Evolutionary conservation across 2,329 filamentous ascomycete genomes (phyloP).

Genomic region (Pseudodiploospora longispora): DNA sequence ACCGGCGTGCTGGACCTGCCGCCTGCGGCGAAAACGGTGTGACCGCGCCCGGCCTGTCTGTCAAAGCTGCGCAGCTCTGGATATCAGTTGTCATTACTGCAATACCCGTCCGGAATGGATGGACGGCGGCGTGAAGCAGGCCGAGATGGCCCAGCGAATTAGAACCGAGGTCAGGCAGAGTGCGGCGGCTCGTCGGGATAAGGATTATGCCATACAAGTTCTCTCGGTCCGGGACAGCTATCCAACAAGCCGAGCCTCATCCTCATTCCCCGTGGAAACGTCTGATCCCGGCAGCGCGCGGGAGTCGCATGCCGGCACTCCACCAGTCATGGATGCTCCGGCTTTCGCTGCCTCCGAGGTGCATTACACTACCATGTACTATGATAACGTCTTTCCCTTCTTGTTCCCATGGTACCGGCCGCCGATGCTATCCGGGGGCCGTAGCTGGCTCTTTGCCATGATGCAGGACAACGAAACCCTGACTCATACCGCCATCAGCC

Average conservation of each 20-base stretch:
- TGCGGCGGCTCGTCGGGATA: constrained; percentile 23
- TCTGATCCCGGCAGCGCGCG: not conserved
- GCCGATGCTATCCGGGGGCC: constrained; percentile 36
- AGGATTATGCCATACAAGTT: constrained; percentile 8
- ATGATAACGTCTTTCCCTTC: constrained; percentile 38
- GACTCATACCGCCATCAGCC: constrained; percentile 40
- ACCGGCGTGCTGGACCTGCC: constrained; percentile 41
- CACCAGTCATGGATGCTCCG: not conserved
- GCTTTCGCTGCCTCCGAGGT: not conserved
- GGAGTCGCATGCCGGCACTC: not conserved
- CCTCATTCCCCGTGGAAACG: not conserved
- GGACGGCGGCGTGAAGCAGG: constrained; percentile 24
- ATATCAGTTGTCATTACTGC: constrained; percentile 40
- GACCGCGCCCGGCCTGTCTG: constrained; percentile 38
- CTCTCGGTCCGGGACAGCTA: not conserved
- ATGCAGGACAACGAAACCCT: constrained; percentile 40
- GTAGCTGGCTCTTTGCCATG: constrained; percentile 44
- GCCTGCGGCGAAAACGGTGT: constrained; percentile 47
- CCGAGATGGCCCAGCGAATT: constrained; percentile 15
- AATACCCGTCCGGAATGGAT: constrained; percentile 39
- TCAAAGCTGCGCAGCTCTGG: constrained; percentile 33
- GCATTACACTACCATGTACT: constrained; percentile 14
- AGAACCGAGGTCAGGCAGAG: constrained; percentile 17
- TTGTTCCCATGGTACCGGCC: constrained; percentile 49
- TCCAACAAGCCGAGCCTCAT: not conserved